Conservation (phyloP, 192 early-diverging fungal genomes). For the Backusella circina region DNA sequence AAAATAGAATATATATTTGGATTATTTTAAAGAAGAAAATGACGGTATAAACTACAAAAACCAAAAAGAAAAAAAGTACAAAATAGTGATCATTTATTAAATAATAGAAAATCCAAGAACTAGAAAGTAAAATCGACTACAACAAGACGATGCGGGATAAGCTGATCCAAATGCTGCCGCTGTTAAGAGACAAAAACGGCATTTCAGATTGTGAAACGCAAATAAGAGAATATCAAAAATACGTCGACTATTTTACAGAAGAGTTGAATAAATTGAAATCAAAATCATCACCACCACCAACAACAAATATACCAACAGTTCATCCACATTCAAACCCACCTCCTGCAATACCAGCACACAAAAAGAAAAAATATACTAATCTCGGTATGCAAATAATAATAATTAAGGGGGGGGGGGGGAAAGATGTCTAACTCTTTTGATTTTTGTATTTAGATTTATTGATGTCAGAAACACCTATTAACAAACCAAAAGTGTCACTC, state of each 20-base stretch:
- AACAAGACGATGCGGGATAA: conserved; percentile 36
- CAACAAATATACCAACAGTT: not conserved
- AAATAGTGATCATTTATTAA: not conserved
- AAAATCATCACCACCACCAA: not conserved
- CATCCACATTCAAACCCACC: not conserved
- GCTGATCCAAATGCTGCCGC: conserved; percentile 50
- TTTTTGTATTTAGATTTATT: conserved; percentile 60
- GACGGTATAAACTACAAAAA: not conserved
- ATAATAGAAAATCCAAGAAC: conserved; percentile 29
- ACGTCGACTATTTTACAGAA: conserved; percentile 64
- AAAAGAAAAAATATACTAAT: conserved; percentile 24
- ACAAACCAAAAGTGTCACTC: conserved; percentile 63
- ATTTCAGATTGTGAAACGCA: conserved; percentile 73
- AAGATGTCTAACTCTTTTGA: no score
- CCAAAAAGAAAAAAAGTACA: not conserved
- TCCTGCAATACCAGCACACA: not conserved
- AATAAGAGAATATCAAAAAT: conserved; percentile 59
- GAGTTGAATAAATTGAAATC: conserved; percentile 57
- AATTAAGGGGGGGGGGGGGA: not conserved
- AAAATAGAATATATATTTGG: not conserved
- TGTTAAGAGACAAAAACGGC: conserved; percentile 58
- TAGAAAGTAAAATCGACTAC: conserved; percentile 38
- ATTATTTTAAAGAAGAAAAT: not conserved
- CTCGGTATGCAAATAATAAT: conserved; percentile 3
- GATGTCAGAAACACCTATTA: conserved; percentile 64